Evolutionary conservation across 257 asterid genomes (phyloP).

Genomic region (Pogostemon cablin): DNA sequence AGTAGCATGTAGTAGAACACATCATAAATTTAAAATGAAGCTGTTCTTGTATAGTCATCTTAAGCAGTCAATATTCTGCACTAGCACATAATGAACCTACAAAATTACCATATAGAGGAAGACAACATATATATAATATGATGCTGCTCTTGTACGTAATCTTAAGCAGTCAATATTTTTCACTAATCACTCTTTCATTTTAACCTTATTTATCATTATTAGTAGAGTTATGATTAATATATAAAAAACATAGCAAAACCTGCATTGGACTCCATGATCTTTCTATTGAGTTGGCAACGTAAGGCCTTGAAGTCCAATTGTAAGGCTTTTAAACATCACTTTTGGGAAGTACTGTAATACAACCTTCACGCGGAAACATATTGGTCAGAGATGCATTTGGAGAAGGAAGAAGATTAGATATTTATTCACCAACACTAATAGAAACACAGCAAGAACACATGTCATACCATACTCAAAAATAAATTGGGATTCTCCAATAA

Average conservation of each 20-base stretch:
- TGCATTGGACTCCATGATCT: constrained; percentile 57
- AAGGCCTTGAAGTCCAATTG: constrained; percentile 93
- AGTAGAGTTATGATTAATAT: constrained; percentile 29
- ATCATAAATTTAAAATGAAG: neutral
- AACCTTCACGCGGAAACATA: constrained; percentile 56
- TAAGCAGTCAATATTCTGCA: too few species aligned
- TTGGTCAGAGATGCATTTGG: constrained; percentile 24
- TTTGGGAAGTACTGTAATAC: constrained; percentile 68
- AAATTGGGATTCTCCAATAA: too few species aligned
- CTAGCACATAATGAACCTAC: too few species aligned
- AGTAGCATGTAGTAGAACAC: constrained; percentile 20
- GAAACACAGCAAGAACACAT: neutral
- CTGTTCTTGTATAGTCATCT: neutral
- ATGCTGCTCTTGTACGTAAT: neutral
- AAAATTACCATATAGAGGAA: too few species aligned
- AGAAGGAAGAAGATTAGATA: neutral
- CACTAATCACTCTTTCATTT: neutral
- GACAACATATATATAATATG: too few species aligned
- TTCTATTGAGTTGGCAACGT: constrained; percentile 77
- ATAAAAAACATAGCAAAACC: constrained; percentile 36
- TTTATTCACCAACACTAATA: constrained; percentile 6
- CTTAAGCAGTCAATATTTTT: constrained; percentile 14
- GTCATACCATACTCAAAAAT: too few species aligned
- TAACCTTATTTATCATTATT: neutral
- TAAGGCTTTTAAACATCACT: constrained; percentile 47